Evolutionary conservation across 1,284 basidiomycete species (phyloP), one percentile per base, ranked within the genome.

Genomic region (Malassezia brasiliensis): DNA sequence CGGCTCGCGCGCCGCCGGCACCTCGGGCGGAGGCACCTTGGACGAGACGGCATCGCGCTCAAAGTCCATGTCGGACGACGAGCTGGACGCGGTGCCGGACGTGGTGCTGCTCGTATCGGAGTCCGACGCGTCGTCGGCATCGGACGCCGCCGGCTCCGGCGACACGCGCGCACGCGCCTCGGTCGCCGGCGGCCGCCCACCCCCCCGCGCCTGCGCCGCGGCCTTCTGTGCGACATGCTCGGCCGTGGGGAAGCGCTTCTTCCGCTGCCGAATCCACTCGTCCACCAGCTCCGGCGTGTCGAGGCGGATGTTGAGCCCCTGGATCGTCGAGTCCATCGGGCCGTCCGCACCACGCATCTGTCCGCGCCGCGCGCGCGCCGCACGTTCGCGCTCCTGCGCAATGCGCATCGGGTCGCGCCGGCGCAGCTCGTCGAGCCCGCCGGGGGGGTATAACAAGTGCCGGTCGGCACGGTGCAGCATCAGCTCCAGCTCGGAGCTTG

Each of bases 181-280:
- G n/a, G n/a, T n/a, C n/a, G n/a, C n/a, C n/a, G n/a, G n/a, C n/a
- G n/a, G n/a, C n/a, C n/a, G n/a, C n/a, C n/a, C n/a, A n/a, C n/a
- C n/a, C n/a, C n/a, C n/a, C 25, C 25, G 25, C 25, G 25, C 25
- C 25, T 7, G 25, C 3, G 25, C 25, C 25, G 25, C 25, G 7
- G 25, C 9, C 14, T 72, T 72, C 47, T 68, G 48, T 47, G 62
- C 59, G 3, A 74, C 63, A 10, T 65, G 63, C 0, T 53, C 46
- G 10, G 55, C 56, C 0, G 64, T 72, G 0, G 72, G 72, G 62
- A 65, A 74, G 28, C 72, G 59, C 44, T 74, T 74, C 45, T 65
- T 64, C 15, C 72, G 58, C 50, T 74, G 69, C n/a, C 50, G 56
- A 40, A 69, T 64, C 72, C 72, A 74, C 36, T 73, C 63, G n/a